Percentiles rank a stretch among this genome's conserved stretches.
Conservation (phyloP, 495 filamentous ascomycete species). For the Aspergillus avenaceus region DNA sequence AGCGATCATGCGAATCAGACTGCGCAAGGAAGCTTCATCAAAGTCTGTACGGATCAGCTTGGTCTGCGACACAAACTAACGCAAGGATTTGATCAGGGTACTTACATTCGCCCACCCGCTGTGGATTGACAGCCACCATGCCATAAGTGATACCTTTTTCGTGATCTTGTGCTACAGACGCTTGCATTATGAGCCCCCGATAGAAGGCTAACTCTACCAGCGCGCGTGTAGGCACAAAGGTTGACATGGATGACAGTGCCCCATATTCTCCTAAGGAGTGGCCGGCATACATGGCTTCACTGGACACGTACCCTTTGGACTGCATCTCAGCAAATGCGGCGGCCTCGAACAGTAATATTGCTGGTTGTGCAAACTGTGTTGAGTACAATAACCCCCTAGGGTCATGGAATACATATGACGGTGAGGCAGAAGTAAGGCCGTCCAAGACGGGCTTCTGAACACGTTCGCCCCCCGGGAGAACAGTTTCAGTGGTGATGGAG, state of each 20-base stretch:
- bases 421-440: constrained; percentile 17
- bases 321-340: constrained; percentile 30
- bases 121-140: constrained; percentile 41
- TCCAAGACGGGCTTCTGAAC: constrained; percentile 14
- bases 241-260: constrained; percentile 25
- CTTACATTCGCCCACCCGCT: constrained; percentile 25
- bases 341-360: constrained; percentile 32
- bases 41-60: constrained; percentile 13
- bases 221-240: constrained; percentile 21
- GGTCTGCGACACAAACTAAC: background rate
- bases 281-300: constrained; percentile 29
- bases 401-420: constrained; percentile 30
- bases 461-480: constrained; percentile 9
- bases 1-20: constrained; percentile 20
- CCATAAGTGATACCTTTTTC: constrained; percentile 25
- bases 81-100: background rate
- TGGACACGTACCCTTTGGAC: constrained; percentile 22
- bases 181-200: constrained; percentile 39
- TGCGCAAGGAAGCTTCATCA: constrained; percentile 13
- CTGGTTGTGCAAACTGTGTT: constrained; percentile 42
- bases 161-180: constrained; percentile 26
- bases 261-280: constrained; percentile 42
- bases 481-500: constrained; percentile 15
- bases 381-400: constrained; percentile 31
- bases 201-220: constrained; percentile 36